Base-by-base conservation (phyloP, 2,329 filamentous ascomycete genomes). In the Phialemonium atrogriseum region DNA sequence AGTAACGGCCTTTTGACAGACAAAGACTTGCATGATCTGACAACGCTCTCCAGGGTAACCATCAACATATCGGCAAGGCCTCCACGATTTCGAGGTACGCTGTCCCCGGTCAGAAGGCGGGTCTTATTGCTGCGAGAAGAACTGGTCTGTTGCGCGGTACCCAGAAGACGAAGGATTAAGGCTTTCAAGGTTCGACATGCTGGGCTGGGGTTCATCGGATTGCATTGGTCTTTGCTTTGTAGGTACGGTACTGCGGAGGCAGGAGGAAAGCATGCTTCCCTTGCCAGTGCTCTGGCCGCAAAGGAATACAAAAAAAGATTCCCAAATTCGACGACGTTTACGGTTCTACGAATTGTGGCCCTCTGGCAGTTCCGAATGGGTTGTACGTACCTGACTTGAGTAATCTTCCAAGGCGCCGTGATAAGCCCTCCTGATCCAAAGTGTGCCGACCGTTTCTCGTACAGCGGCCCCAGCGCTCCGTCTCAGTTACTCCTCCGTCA, bases 81-180 rank as follows among this genome's bases (percentile, higher is more conserved):
- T 98, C 91, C 51, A 98, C 91, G 65, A 98, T 98, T 72, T 94
- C 86, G 55, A 82, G 91, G 68, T 94, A 94, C 74, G 91, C 91
- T 58, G 83, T 81, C 66, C 82, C 87, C 70, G 91, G 91, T 84
- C 91, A 98, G 76, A 98, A 98, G 80, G 91, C 91, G 59, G 91
- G 91, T 95, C 89, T 98, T 64, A 98, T 98, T 73, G 91, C 91
- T 69, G 91, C 91, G 70, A 80, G 91, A 70, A 85, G 93, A 79
- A 98, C 91, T 68, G 91, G 91, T 95, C 80, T 98, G 71, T 80
- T 98, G 64, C 89, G 91, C 73, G 91, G 91, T 94, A 96, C 91
- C 64, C 91, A 98, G 77, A 98, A 98, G 85, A 86, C 79, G 64
- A 98, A 98, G 86, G 93, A 98, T 52, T 89, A 87, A 71, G 55